These are phyloP conservation scores for Paracoccidioides brasiliensis DNA, from an alignment of 2,329 filamentous ascomycete genomes.

Conservation along the genomic window DNA sequence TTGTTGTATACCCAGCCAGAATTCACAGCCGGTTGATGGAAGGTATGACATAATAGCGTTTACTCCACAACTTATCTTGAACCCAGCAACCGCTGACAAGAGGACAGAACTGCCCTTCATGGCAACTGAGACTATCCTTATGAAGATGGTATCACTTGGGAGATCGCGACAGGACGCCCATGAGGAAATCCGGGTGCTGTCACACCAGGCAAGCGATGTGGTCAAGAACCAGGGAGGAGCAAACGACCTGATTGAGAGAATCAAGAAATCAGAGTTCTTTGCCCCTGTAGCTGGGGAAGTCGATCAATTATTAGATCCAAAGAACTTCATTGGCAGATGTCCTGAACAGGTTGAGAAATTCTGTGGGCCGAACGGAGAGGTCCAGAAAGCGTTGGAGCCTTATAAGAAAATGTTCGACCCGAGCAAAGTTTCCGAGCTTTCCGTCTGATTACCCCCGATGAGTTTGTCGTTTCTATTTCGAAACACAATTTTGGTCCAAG, in stretches of 20 bases:
- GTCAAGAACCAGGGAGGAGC: slow-evolving; percentile 60
- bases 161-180: slow-evolving; percentile 68
- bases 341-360: slow-evolving; percentile 44
- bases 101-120: slow-evolving; percentile 67
- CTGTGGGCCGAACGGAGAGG: slow-evolving; percentile 8
- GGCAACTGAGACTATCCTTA: slow-evolving; percentile 48
- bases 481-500: background rate
- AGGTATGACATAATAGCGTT: background rate
- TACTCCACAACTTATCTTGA: background rate
- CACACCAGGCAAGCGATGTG: slow-evolving; percentile 57
- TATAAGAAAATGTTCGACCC: background rate
- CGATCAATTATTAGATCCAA: slow-evolving; percentile 53
- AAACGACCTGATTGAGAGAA: slow-evolving; percentile 72
- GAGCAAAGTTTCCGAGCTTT: background rate
- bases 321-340: slow-evolving; percentile 44
- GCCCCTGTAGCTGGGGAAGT: slow-evolving; percentile 55
- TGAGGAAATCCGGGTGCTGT: slow-evolving; percentile 74
- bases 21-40: slow-evolving; percentile 55
- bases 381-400: slow-evolving; percentile 8
- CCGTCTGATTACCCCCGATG: background rate
- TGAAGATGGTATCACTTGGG: slow-evolving; percentile 61
- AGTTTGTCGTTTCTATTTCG: background rate
- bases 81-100: background rate
- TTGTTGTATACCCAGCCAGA: slow-evolving; percentile 66
- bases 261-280: slow-evolving; percentile 63